Conservation (phyloP, 345 rosid genomes). For the Geranium rotundifolium region DNA sequence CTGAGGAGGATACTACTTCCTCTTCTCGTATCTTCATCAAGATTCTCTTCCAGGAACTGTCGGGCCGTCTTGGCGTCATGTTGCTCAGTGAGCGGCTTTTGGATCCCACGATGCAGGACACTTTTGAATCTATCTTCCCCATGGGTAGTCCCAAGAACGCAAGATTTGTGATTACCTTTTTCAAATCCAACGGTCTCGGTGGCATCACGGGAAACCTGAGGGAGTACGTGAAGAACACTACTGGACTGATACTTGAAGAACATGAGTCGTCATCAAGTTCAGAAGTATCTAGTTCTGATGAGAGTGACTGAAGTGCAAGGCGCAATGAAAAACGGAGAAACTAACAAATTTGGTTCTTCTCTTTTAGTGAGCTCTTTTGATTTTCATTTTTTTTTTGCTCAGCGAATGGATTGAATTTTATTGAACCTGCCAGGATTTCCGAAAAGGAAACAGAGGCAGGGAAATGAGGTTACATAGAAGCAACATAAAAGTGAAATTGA, state of each 20-base stretch:
- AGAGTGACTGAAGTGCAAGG: constrained; percentile 22
- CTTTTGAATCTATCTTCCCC: constrained; percentile 77
- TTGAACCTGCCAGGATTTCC: too few relatives aligned
- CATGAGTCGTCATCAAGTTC: constrained; percentile 44
- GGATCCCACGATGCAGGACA: constrained; percentile 59
- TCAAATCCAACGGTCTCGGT: constrained; percentile 94
- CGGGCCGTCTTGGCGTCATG: constrained; percentile 80
- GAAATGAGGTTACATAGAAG: too few relatives aligned
- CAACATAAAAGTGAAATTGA: too few relatives aligned
- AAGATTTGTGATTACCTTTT: constrained; percentile 73
- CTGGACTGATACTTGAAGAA: constrained; percentile 81
- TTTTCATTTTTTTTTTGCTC: too few relatives aligned
- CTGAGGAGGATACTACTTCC: constrained; percentile 92
- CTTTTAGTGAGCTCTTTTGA: too few relatives aligned
- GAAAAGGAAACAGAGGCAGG: too few relatives aligned
- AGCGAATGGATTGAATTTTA: too few relatives aligned
- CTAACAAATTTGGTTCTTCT: too few relatives aligned
- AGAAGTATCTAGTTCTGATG: constrained; percentile 31
- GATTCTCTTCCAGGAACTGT: too few relatives aligned
- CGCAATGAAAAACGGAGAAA: constrained; percentile 26
- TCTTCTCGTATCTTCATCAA: constrained; percentile 88
- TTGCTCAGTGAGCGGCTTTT: constrained; percentile 67
- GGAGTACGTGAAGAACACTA: constrained; percentile 89
- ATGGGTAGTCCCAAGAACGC: constrained; percentile 90
- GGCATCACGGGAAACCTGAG: constrained; percentile 89